A percentile compares a stretch with the other conserved stretches of the same genome.
phyloP scores from a whole-genome alignment of 208 protist species.

The Leishmania guyanensis region DNA sequence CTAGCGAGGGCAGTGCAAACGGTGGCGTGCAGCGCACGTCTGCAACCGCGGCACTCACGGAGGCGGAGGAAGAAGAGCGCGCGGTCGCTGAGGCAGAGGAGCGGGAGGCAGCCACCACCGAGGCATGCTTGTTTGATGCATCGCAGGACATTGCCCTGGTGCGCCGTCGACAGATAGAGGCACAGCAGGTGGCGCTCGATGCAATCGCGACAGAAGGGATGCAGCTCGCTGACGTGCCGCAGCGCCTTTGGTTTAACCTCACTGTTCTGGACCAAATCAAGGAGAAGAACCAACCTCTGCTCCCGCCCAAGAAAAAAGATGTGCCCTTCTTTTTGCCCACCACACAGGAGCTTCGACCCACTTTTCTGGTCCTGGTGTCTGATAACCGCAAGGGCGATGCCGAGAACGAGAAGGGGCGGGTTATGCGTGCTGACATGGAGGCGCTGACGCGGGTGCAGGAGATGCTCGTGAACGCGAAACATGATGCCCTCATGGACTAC shows the following conservation, averaged over 20 bases:
- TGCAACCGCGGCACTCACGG: conserved; percentile 8
- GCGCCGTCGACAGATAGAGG: conserved; percentile 38
- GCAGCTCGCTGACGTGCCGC: conserved; percentile 65
- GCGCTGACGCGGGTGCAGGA: conserved; percentile 63
- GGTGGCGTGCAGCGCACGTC: conserved; percentile 2
- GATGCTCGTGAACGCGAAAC: conserved; percentile 56
- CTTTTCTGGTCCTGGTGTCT: conserved; percentile 74
- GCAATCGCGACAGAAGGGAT: conserved; percentile 63
- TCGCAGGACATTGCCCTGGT: conserved; percentile 61
- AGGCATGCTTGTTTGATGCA: conserved; percentile 72
- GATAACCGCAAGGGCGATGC: conserved; percentile 23
- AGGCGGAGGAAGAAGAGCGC: conserved; percentile 32
- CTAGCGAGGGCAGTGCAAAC: conserved; percentile 22
- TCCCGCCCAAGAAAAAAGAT: conserved; percentile 91
- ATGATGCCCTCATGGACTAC: conserved; percentile 68
- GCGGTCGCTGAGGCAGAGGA: conserved; percentile 26
- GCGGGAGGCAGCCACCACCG: conserved; percentile 29
- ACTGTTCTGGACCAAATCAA: conserved; percentile 89
- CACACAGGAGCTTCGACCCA: conserved; percentile 80
- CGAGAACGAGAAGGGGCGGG: conserved; percentile 10
- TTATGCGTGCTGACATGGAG: conserved; percentile 39
- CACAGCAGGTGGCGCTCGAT: conserved; percentile 52
- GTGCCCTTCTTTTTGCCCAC: conserved; percentile 92
- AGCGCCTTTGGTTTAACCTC: conserved; percentile 80
- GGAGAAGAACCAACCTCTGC: conserved; percentile 88